Evolutionary conservation across 2,329 filamentous ascomycete species (phyloP).

Genomic region (Verticillium albo-atrum): DNA sequence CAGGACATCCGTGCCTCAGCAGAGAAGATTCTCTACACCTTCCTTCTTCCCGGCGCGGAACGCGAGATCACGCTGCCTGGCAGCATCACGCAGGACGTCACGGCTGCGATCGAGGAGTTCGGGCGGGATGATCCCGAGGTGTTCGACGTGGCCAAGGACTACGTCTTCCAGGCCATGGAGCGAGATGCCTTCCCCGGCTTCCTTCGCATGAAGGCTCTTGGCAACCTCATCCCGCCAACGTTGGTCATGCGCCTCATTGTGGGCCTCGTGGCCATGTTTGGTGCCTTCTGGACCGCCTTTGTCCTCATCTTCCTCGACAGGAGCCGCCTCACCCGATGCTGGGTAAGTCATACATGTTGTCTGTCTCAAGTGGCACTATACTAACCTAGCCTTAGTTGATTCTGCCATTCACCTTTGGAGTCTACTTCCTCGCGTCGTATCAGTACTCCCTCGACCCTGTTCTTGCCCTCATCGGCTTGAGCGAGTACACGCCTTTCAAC

Average conservation of each 20-base stretch:
- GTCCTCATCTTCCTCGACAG: constrained; percentile 87
- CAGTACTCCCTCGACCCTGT: constrained; percentile 94
- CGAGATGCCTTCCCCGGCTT: constrained; percentile 98
- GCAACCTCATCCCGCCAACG: constrained; percentile 89
- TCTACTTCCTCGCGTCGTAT: constrained; percentile 86
- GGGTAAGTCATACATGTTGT: constrained; percentile 55
- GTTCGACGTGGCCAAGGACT: constrained; percentile 96
- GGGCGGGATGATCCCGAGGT: constrained; percentile 94
- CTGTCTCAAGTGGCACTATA: not conserved
- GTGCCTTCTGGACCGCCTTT: constrained; percentile 90
- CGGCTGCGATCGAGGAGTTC: constrained; percentile 81
- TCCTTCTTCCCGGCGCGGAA: constrained; percentile 89
- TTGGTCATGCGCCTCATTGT: constrained; percentile 81
- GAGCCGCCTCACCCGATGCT: constrained; percentile 69
- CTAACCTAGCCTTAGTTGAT: constrained; percentile 48
- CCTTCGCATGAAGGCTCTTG: constrained; percentile 87
- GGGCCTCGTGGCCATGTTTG: constrained; percentile 83
- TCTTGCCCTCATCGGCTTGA: constrained; percentile 81
- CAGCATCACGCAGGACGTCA: constrained; percentile 80
- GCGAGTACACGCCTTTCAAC: constrained; percentile 94
- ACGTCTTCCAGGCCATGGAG: constrained; percentile 99
- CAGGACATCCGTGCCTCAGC: constrained; percentile 89
- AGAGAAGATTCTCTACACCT: constrained; percentile 98
- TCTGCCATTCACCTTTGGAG: constrained; percentile 84
- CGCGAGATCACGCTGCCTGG: constrained; percentile 92